Conservation (phyloP, 768 basidiomycete genomes). For the Mycena galericulata region DNA sequence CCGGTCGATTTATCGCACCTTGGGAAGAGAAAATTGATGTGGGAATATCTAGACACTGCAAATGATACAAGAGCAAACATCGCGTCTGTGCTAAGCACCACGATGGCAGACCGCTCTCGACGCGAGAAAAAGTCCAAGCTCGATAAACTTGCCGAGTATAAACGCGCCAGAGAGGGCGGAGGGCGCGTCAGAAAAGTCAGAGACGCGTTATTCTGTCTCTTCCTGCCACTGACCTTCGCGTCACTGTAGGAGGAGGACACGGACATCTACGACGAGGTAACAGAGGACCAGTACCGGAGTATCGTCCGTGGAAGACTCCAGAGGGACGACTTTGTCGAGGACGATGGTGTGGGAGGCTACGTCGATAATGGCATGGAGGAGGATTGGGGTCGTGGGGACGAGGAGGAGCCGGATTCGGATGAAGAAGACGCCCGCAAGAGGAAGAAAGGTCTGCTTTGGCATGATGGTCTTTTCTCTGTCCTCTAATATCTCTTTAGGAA, state of each 20-base stretch:
- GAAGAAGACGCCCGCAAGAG: constrained; percentile 59
- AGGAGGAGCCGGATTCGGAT: constrained; percentile 68
- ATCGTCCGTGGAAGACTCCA: constrained; percentile 89
- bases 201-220: constrained; percentile 27
- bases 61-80: constrained; percentile 13
- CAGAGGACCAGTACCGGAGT: constrained; percentile 87
- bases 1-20: too few relatives aligned
- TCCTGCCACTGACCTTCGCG: constrained; percentile 17
- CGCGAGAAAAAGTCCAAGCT: constrained; percentile 53
- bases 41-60: neutral
- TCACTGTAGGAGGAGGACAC: constrained; percentile 64
- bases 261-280: constrained; percentile 88
- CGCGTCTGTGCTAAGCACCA: constrained; percentile 7
- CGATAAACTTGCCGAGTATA: constrained; percentile 70
- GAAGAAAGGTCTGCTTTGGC: constrained; percentile 53
- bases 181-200: constrained; percentile 69
- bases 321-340: constrained; percentile 93
- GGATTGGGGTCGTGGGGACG: constrained; percentile 80
- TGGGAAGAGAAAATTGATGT: too few relatives aligned
- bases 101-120: constrained; percentile 56
- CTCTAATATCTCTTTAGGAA: constrained; percentile 33
- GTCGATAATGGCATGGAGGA: constrained; percentile 95
- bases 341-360: constrained; percentile 92
- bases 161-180: constrained; percentile 70
- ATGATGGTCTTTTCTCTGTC: constrained; percentile 21